A percentile compares a stretch with the other conserved stretches of the same genome.
These are phyloP conservation scores for Hygrophila difformis DNA, from an alignment of 257 asterid species.

Conservation along the genomic window DNA sequence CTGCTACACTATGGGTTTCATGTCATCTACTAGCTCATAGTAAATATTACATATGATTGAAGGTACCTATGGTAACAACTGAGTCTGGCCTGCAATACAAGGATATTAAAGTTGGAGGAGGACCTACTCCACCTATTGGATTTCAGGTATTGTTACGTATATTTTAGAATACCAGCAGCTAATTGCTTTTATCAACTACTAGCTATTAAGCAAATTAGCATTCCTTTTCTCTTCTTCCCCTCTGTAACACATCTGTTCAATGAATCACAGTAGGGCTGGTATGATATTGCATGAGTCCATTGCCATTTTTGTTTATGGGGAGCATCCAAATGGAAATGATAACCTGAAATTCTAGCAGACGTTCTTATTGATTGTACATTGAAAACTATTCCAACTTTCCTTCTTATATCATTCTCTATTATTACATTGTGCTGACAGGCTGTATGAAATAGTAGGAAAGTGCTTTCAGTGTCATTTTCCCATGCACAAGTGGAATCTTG, in stretches of 20 bases:
- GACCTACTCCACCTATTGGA: slow-evolving; percentile 95
- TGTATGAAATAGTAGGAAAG: too few species aligned
- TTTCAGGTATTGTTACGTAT: slow-evolving; percentile 57
- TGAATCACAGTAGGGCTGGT: not conserved
- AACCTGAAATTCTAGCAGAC: not conserved
- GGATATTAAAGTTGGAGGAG: slow-evolving; percentile 80
- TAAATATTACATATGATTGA: slow-evolving; percentile 12
- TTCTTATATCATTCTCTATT: not conserved
- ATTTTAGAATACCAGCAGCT: not conserved
- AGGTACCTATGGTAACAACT: slow-evolving; percentile 84
- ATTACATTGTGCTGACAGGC: too few species aligned
- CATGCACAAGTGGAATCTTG: too few species aligned
- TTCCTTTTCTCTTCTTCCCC: not conserved
- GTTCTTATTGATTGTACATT: not conserved
- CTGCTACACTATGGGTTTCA: too few species aligned
- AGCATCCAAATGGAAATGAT: not conserved
- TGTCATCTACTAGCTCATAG: slow-evolving; percentile 10
- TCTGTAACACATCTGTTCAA: not conserved
- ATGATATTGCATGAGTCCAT: not conserved
- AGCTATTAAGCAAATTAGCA: not conserved
- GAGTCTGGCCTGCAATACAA: slow-evolving; percentile 93
- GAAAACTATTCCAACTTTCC: too few species aligned
- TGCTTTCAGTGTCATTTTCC: too few species aligned
- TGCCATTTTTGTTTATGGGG: too few species aligned
- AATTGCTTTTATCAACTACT: not conserved